Base-by-base conservation (phyloP, 2,329 filamentous ascomycete genomes). In the Colletotrichum nymphaeae region DNA sequence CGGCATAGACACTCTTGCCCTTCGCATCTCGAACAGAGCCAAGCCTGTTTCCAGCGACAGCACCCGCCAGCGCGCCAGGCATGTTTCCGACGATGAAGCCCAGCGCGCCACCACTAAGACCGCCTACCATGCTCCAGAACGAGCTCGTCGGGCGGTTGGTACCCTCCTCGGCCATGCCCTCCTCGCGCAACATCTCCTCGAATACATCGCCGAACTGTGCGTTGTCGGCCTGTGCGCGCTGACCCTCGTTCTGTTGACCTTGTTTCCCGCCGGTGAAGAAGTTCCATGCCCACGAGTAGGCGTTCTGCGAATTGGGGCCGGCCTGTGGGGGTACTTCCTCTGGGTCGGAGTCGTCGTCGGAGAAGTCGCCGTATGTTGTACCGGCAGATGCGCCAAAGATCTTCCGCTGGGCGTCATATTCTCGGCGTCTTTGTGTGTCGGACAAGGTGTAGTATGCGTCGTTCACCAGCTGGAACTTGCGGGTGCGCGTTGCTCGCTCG, bases 41-140 rank as follows among this genome's bases (percentile, higher is more conserved):
- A n/a, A 98, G 84, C 64, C 95, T 86, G 84, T 98, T 98, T 12
- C 97, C 97, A 0, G 95, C 96, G 2, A 98, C 95, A 2, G 94
- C 95, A 3, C 97, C 97, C 0, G 96, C 96, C 49, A 98, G 83
- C 79, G 96, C 89, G 0, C 97, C 97, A 0, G 96, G 94, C 62
- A 98, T 91, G 81, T 98, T 98, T 32, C 93, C 97, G 30, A 98
- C 89, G 77, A 99, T 99, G 82, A 98, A 98, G 0, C 97, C 97
- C 81, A 99, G 89, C 3, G 95, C 94, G 14, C 93, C 96, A 37
- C 97, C 97, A 79, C 94, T 97, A 53, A 96, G 83, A 1, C 95
- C 95, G 3, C 97, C 97, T 1, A 98, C 81, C 75, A 98, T 83
- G 69, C 92, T 89, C 96, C 97, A 99, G 83, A 99, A 97, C 77